Evolutionary conservation across 495 filamentous ascomycete species (phyloP).

Genomic region (Aeminium ludgeri): DNA sequence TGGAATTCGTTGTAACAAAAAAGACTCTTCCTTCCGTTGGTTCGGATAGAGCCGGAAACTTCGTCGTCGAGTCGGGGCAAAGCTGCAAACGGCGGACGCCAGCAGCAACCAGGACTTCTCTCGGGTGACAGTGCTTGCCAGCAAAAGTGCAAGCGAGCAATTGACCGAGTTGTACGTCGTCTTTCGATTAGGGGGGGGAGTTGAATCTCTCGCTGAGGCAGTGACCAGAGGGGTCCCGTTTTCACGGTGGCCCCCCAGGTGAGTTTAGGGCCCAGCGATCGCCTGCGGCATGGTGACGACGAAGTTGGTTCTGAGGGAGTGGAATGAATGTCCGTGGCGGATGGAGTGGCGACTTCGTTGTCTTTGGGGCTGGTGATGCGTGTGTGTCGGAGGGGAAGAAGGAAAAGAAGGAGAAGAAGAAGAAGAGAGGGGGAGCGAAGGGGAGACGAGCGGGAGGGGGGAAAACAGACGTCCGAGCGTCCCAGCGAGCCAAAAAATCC

Average conservation of each 20-base stretch:
- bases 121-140: background rate
- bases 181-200: background rate
- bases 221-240: constrained; percentile 13
- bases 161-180: background rate
- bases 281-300: constrained; percentile 16
- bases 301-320: constrained; percentile 7
- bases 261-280: constrained; percentile 13
- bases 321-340: too few species aligned
- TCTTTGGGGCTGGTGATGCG: constrained; percentile 1
- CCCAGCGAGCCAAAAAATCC: too few species aligned
- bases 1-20: background rate
- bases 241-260: constrained; percentile 4
- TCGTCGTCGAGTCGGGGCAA: constrained; percentile 3
- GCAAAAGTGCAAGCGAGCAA: constrained; percentile 4
- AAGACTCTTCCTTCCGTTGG: background rate
- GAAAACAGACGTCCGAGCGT: too few species aligned
- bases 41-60: background rate
- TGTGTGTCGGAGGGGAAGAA: background rate
- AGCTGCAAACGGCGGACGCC: too few species aligned
- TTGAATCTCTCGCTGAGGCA: constrained; percentile 16
- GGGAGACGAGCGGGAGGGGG: too few species aligned
- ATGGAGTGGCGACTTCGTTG: constrained; percentile 6
- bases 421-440: background rate
- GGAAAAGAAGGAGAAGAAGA: background rate
- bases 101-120: too few species aligned